Base-by-base conservation (phyloP, 2,329 filamentous ascomycete species). In the Calonectria fujianensis region DNA sequence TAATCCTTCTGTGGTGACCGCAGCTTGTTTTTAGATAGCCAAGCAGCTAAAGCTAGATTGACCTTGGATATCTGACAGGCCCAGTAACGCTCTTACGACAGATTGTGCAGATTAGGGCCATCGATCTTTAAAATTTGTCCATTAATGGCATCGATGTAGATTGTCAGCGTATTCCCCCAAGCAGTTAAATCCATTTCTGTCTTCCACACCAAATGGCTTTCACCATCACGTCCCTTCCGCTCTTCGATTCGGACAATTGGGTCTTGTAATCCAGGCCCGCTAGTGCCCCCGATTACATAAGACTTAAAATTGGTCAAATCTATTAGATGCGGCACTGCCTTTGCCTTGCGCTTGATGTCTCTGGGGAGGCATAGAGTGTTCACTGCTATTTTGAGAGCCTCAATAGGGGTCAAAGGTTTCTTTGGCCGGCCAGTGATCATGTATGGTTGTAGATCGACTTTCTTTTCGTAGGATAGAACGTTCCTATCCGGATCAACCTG, bases 301-400 rank as follows among this genome's bases (percentile, higher is more conserved):
- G 52, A 9, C 2, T 10, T 57, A 18, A 11, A 7, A 13, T 24
- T n/a, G 52, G 3, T 8, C 3, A 11, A 35, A 11, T 35, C 10
- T 35, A 10, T 35, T 10, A 10, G 1, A 10, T 35, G 10, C 32
- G 32, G 32, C 9, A 11, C 18, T 8, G 52, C 31, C 29, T 57
- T 57, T 31, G 52, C 52, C 8, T 57, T 32, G 4, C 31, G 8
- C 4, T 20, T 57, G 31, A 57, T 57, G 18, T n/a, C 20, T n/a
- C 29, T n/a, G 20, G 52, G 52, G 13, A 57, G 52, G 20, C 52
- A 10, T 11, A 57, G 31, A 20, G 52, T 35, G 1, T 35, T n/a
- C 10, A 57, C 29, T n/a, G 52, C 52, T 57, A 57, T n/a, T 32
- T 35, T 57, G 9, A 57, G 52, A 57, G 52, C 52, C 11, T 57